A percentile compares a stretch with the other conserved stretches of the same genome.
phyloP scores from a whole-genome alignment of 1,284 basidiomycete genomes.

The Austropuccinia psidii region DNA sequence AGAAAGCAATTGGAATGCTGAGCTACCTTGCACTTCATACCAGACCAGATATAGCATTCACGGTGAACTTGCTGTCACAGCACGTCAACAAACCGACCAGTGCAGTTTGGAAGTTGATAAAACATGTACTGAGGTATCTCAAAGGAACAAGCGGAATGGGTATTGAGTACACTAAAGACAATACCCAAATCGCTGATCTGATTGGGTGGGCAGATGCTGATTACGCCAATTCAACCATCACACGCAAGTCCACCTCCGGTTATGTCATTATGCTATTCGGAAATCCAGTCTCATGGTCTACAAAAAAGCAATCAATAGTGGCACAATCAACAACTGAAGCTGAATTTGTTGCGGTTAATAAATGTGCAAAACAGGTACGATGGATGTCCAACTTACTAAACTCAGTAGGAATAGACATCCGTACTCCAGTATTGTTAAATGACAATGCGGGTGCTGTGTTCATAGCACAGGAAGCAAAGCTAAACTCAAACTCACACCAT shows the following conservation, averaged over 20 bases:
- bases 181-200: neutral
- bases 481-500: neutral
- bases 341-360: too few species aligned
- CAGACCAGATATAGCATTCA: neutral
- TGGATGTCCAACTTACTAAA: too few species aligned
- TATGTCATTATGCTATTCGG: neutral
- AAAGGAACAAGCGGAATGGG: neutral
- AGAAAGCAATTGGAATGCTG: neutral
- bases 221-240: neutral
- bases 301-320: too few species aligned
- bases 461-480: neutral
- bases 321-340: too few species aligned
- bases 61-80: neutral
- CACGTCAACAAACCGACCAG: neutral
- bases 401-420: too few species aligned
- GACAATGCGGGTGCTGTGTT: neutral
- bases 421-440: too few species aligned
- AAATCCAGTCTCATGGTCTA: neutral
- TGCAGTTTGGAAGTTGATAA: neutral
- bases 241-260: neutral
- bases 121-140: neutral
- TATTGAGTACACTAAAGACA: neutral
- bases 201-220: neutral
- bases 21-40: constrained; percentile 1
- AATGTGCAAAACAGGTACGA: too few species aligned